A percentile compares a stretch with the other conserved stretches of the same genome.
These are phyloP conservation scores for Daldinia vernicosa DNA, from an alignment of 495 filamentous ascomycete species.

Conservation along the genomic window DNA sequence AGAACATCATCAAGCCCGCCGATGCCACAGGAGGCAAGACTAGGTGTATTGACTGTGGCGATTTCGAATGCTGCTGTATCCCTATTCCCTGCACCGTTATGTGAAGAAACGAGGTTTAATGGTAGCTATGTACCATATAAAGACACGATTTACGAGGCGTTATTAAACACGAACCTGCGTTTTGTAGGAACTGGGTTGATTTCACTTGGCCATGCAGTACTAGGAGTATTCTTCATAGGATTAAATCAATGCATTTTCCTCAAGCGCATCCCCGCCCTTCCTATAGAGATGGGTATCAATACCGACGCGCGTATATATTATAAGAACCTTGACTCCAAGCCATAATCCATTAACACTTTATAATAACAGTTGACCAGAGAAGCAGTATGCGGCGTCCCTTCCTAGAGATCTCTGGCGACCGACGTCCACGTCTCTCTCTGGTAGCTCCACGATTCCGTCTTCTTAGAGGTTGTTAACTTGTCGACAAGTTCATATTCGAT, in stretches of 20 bases:
- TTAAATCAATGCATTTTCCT: neutral
- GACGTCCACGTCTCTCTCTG: conserved; percentile 24
- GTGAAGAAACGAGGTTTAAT: conserved; percentile 31
- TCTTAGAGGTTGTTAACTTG: conserved; percentile 20
- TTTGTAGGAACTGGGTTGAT: conserved; percentile 6
- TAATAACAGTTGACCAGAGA: neutral
- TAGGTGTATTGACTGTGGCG: conserved; percentile 56
- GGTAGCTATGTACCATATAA: neutral
- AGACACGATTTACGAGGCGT: conserved; percentile 9
- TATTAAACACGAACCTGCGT: conserved; percentile 7
- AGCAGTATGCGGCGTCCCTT: neutral
- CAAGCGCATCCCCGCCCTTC: neutral
- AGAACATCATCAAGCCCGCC: conserved; percentile 54
- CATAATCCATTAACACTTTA: neutral
- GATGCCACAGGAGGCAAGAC: conserved; percentile 51
- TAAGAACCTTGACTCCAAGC: neutral
- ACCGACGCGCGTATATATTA: neutral
- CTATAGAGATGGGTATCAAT: conserved; percentile 20
- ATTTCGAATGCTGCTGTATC: conserved; percentile 59
- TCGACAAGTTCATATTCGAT: conserved; percentile 38
- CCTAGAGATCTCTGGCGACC: conserved; percentile 11
- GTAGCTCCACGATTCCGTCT: conserved; percentile 17
- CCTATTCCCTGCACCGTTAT: conserved; percentile 57
- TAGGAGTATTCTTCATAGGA: neutral
- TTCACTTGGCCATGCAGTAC: neutral